Evolutionary conservation across 768 basidiomycete genomes (phyloP).

Genomic region (Amanita inopinata): DNA sequence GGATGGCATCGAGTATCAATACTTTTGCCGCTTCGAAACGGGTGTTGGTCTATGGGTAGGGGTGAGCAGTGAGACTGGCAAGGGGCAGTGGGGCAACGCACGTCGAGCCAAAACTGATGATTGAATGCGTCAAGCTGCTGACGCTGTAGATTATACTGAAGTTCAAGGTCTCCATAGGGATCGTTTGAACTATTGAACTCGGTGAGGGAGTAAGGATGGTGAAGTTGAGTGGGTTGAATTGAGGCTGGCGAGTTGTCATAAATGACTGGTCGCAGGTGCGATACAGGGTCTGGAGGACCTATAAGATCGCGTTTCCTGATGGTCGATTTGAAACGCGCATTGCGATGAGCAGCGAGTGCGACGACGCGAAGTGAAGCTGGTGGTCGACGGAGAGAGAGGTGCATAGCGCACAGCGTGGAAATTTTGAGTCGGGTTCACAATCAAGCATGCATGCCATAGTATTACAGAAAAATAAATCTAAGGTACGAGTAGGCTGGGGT

Average conservation of each 20-base stretch:
- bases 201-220: conserved; percentile 70
- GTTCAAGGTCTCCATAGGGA: conserved; percentile 36
- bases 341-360: not conserved
- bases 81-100: conserved; percentile 28
- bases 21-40: conserved; percentile 70
- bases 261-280: conserved; percentile 70
- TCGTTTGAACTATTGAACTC: conserved; percentile 44
- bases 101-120: conserved; percentile 75
- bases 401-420: not conserved
- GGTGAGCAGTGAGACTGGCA: conserved; percentile 1
- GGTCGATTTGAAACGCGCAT: not conserved
- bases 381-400: not conserved
- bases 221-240: conserved; percentile 23
- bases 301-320: conserved; percentile 26
- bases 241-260: conserved; percentile 50
- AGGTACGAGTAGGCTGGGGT: not conserved
- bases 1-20: conserved; percentile 46
- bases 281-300: conserved; percentile 70
- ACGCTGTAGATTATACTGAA: conserved; percentile 62
- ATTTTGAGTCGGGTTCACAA: not conserved
- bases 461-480: not conserved
- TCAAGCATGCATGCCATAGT: not conserved
- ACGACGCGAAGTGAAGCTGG: not conserved
- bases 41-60: conserved; percentile 52
- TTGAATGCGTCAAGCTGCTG: conserved; percentile 70